Percentiles rank a stretch among this genome's conserved stretches.
phyloP scores from a whole-genome alignment of 192 early-diverging fungal genomes.

The Coemansia sp. region DNA sequence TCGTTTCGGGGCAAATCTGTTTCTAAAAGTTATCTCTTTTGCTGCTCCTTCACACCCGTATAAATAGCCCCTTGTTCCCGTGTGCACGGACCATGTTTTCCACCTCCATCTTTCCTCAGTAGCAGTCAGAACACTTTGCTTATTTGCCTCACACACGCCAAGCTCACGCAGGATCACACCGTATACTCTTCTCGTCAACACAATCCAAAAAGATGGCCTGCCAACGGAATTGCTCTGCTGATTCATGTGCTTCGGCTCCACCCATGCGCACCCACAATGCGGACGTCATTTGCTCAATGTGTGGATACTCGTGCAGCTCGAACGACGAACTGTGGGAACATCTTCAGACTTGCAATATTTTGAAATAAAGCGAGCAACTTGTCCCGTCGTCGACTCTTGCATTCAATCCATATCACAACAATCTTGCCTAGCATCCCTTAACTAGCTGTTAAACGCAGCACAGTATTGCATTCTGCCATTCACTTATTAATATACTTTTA shows the following conservation, averaged over 20 bases:
- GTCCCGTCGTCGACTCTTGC: no score
- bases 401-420: no score
- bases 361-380: constrained; percentile 14
- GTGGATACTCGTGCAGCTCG: constrained; percentile 37
- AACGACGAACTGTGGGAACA: constrained; percentile 55
- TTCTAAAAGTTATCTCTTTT: background rate
- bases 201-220: constrained; percentile 1
- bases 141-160: background rate
- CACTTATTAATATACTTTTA: background rate
- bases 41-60: background rate
- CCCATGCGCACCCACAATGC: constrained; percentile 8
- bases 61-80: constrained; percentile 1
- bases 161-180: background rate
- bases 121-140: background rate
- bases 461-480: background rate
- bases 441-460: background rate
- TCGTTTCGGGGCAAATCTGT: background rate
- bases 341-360: constrained; percentile 48
- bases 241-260: constrained; percentile 1
- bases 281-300: constrained; percentile 41
- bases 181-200: background rate
- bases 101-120: background rate
- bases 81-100: constrained; percentile 30
- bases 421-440: no score
- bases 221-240: constrained; percentile 9